These are phyloP conservation scores for Inga oerstediana DNA, from an alignment of 306 rosid genomes.

Conservation along the genomic window DNA sequence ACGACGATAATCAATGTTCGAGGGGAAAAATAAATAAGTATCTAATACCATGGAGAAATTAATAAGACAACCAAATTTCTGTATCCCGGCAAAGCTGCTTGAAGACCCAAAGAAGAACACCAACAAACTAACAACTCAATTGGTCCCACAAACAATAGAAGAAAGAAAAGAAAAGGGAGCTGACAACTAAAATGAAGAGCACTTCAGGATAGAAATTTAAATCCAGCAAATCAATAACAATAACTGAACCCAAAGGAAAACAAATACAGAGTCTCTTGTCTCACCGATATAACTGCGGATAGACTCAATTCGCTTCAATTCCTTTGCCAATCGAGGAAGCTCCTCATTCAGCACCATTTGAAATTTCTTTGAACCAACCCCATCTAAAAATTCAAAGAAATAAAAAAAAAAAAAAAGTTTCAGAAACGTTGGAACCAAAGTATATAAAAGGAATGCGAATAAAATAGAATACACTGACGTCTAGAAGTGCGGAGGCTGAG, in stretches of 20 bases:
- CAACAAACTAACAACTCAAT: not conserved
- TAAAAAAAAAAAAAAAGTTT: not conserved
- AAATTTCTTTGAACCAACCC: constrained; percentile 55
- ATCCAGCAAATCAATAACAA: not conserved
- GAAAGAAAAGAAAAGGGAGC: not conserved
- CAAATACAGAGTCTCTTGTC: constrained; percentile 11
- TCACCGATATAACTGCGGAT: constrained; percentile 65
- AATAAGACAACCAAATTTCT: constrained; percentile 2
- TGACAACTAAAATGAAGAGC: not conserved
- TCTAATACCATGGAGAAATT: constrained; percentile 10
- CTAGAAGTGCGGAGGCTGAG: constrained; percentile 61
- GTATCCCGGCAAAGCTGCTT: not conserved
- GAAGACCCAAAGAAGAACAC: not conserved
- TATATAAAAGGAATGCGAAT: not conserved
- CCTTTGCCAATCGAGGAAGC: constrained; percentile 55
- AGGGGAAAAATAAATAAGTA: not conserved
- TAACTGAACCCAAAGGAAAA: not conserved
- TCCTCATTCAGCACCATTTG: constrained; percentile 45
- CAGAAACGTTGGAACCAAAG: not conserved
- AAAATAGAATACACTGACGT: constrained; percentile 35
- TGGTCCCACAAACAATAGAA: not conserved
- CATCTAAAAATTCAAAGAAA: constrained; percentile 33
- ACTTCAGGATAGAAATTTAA: not conserved
- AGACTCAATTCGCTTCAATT: constrained; percentile 51
- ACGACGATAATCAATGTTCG: not conserved